Conservation (phyloP, 2,329 filamentous ascomycete species). For the Ophiocordyceps camponoti-leonardi region DNA sequence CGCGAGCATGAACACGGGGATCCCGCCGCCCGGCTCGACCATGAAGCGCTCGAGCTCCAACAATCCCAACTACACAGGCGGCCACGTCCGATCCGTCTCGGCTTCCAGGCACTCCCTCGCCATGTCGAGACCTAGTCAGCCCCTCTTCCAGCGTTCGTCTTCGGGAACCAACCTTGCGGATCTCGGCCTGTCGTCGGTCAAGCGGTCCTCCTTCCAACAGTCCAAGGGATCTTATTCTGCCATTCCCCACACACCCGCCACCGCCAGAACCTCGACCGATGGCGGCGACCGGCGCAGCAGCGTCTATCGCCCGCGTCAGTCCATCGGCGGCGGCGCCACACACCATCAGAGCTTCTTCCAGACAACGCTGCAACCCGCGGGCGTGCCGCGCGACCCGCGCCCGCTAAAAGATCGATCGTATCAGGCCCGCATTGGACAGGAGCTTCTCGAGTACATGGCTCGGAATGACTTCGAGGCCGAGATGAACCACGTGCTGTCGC, state of each 20-base stretch:
- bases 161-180: constrained; percentile 69
- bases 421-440: constrained; percentile 68
- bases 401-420: constrained; percentile 68
- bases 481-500: constrained; percentile 85
- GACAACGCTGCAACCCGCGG: constrained; percentile 63
- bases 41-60: constrained; percentile 85
- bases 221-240: constrained; percentile 35
- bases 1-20: constrained; percentile 65
- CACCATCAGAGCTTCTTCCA: constrained; percentile 86
- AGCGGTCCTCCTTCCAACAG: constrained; percentile 65
- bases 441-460: constrained; percentile 79
- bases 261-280: constrained; percentile 26
- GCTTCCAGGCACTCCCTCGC: constrained; percentile 75
- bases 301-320: constrained; percentile 56
- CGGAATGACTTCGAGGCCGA: constrained; percentile 95
- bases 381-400: constrained; percentile 72
- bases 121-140: constrained; percentile 66
- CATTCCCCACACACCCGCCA: constrained; percentile 33
- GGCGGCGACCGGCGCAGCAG: constrained; percentile 56
- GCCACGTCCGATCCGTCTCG: constrained; percentile 69
- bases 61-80: constrained; percentile 45
- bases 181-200: constrained; percentile 65
- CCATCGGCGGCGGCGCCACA: constrained; percentile 45
- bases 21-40: constrained; percentile 81
- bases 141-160: constrained; percentile 70